Evolutionary conservation across 164 flowering plant species (phyloP).

Genomic region (Aristolochia fimbriata): DNA sequence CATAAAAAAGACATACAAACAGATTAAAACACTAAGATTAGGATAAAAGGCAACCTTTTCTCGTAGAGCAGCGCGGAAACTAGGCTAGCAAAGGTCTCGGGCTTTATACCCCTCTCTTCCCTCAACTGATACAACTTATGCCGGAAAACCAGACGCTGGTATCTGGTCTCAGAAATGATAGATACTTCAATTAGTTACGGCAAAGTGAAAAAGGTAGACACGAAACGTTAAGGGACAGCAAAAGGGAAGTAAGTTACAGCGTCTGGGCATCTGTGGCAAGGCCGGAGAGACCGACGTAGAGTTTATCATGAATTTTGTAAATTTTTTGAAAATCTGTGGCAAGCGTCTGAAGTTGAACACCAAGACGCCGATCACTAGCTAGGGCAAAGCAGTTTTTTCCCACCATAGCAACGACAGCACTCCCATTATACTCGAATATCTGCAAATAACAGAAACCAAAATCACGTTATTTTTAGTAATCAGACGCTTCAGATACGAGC

Average conservation of each 20-base stretch:
- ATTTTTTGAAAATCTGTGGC: constrained; percentile 87
- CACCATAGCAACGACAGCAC: constrained; percentile 92
- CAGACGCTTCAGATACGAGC: background rate
- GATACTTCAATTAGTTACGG: background rate
- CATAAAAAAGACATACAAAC: no score
- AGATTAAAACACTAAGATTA: background rate
- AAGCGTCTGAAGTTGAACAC: constrained; percentile 91
- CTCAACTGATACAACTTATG: constrained; percentile 86
- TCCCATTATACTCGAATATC: constrained; percentile 98
- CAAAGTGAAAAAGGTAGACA: background rate
- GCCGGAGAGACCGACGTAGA: constrained; percentile 77
- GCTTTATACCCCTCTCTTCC: constrained; percentile 96
- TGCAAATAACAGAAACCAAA: constrained; percentile 11
- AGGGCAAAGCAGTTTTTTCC: constrained; percentile 97
- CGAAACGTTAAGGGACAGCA: background rate
- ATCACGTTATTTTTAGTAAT: background rate
- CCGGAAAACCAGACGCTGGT: constrained; percentile 78
- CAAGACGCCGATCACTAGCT: constrained; percentile 86
- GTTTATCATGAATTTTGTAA: constrained; percentile 61
- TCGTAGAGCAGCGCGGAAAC: constrained; percentile 91
- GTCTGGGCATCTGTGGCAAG: constrained; percentile 94
- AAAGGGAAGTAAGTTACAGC: constrained; percentile 29
- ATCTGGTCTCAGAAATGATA: constrained; percentile 24
- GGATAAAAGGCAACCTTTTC: constrained; percentile 56
- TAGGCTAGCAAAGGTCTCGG: constrained; percentile 88